These are phyloP conservation scores for Leptographium procerum DNA, from an alignment of 2,329 filamentous ascomycete genomes.

Conservation along the genomic window DNA sequence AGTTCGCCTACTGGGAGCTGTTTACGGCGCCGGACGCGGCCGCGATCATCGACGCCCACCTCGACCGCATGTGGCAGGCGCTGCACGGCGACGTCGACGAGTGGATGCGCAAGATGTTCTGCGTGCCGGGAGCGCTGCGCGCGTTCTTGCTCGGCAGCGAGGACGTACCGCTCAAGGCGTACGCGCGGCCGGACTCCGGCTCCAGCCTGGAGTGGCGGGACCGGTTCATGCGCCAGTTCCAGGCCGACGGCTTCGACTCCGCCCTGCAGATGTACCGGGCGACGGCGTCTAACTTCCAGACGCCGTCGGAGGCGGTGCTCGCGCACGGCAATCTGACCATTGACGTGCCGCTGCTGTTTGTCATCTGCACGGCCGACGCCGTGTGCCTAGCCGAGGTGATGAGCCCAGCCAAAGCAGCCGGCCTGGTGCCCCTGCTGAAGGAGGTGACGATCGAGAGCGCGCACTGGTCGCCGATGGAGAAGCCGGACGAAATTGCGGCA, in stretches of 20 bases:
- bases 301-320: constrained; percentile 12
- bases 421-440: constrained; percentile 15
- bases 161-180: constrained; percentile 15
- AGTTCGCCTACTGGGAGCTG: constrained; percentile 33
- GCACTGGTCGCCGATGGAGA: constrained; percentile 21
- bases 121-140: constrained; percentile 22
- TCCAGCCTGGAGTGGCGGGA: constrained; percentile 16
- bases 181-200: constrained; percentile 16
- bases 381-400: constrained; percentile 16
- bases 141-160: constrained; percentile 13
- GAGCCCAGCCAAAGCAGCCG: constrained; percentile 10
- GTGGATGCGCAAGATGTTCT: constrained; percentile 24
- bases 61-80: constrained; percentile 24
- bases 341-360: constrained; percentile 17
- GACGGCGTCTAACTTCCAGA: constrained; percentile 12
- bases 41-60: constrained; percentile 24
- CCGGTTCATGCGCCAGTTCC: constrained; percentile 16
- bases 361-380: constrained; percentile 17
- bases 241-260: constrained; percentile 16
- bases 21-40: constrained; percentile 28
- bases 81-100: constrained; percentile 18
- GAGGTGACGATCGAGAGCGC: constrained; percentile 16
- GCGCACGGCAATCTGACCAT: constrained; percentile 12
- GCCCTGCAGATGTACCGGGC: constrained; percentile 20
- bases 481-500: constrained; percentile 15